phyloP scores from a whole-genome alignment of 495 filamentous ascomycete species.

The Talaromyces thailandensis region DNA sequence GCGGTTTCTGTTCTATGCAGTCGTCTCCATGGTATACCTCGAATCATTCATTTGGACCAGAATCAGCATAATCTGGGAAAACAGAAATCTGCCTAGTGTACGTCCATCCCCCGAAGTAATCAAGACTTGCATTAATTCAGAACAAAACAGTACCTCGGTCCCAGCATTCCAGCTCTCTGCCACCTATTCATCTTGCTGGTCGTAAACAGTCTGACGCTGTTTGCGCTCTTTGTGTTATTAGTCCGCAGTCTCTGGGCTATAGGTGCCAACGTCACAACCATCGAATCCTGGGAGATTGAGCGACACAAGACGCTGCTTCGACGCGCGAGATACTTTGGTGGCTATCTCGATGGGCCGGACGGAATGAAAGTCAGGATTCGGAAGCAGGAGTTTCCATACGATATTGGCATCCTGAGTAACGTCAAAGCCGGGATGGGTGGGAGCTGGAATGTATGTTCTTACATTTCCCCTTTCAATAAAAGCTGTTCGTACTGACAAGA shows the following conservation, averaged over 20 bases:
- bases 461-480: not conserved
- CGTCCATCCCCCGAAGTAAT: slow-evolving; percentile 9
- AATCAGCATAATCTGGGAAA: slow-evolving; percentile 52
- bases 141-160: slow-evolving; percentile 62
- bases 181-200: slow-evolving; percentile 58
- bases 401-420: slow-evolving; percentile 80
- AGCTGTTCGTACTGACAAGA: not conserved
- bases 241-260: slow-evolving; percentile 49
- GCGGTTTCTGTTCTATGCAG: slow-evolving; percentile 76
- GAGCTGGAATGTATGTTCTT: slow-evolving; percentile 30
- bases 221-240: slow-evolving; percentile 59
- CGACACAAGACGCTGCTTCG: slow-evolving; percentile 68
- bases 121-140: not conserved
- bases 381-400: slow-evolving; percentile 81
- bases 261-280: slow-evolving; percentile 64
- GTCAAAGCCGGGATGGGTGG: slow-evolving; percentile 67
- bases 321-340: slow-evolving; percentile 46
- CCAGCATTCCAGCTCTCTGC: slow-evolving; percentile 49
- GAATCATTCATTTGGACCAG: slow-evolving; percentile 51
- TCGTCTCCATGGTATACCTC: slow-evolving; percentile 56
- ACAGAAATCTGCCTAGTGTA: slow-evolving; percentile 60
- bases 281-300: slow-evolving; percentile 90
- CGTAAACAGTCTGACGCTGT: slow-evolving; percentile 50
- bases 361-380: slow-evolving; percentile 45
- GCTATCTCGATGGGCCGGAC: slow-evolving; percentile 52